Evolutionary conservation across 2,329 filamentous ascomycete species (phyloP).

Genomic region (Diplodia sapinea): DNA sequence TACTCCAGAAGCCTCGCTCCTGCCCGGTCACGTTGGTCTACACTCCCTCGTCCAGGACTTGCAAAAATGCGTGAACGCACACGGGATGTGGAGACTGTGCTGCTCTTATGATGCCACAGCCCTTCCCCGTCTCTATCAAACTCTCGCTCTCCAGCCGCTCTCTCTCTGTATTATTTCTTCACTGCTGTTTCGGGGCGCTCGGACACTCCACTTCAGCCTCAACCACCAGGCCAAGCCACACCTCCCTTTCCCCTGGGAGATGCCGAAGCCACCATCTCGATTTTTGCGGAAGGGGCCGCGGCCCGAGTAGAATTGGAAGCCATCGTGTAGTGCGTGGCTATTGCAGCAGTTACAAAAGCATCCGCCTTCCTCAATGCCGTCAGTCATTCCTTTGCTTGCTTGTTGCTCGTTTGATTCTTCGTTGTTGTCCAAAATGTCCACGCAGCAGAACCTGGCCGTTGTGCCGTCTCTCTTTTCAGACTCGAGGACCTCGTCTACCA

Average conservation of each 20-base stretch:
- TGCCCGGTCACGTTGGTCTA: not conserved
- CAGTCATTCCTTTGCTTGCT: not conserved
- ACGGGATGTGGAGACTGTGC: no score
- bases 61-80: no score
- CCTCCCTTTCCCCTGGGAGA: not conserved
- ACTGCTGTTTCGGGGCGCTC: not conserved
- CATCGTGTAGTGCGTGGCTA: not conserved
- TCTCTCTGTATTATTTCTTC: no score
- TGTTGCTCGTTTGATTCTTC: not conserved
- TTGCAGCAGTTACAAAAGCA: not conserved
- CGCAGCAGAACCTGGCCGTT: no score
- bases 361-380: not conserved
- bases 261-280: slow-evolving; percentile 3
- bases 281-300: not conserved
- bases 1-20: not conserved
- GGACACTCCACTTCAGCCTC: not conserved
- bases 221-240: not conserved
- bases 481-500: not conserved
- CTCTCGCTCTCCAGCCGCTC: no score
- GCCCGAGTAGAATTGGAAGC: not conserved
- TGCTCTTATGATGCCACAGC: no score
- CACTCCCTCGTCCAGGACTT: not conserved
- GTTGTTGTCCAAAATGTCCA: not conserved
- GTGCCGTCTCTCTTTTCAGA: not conserved
- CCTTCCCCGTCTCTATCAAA: no score